phyloP scores from a whole-genome alignment of 805 yeast species.

The Barnettozyma sucrosica region DNA sequence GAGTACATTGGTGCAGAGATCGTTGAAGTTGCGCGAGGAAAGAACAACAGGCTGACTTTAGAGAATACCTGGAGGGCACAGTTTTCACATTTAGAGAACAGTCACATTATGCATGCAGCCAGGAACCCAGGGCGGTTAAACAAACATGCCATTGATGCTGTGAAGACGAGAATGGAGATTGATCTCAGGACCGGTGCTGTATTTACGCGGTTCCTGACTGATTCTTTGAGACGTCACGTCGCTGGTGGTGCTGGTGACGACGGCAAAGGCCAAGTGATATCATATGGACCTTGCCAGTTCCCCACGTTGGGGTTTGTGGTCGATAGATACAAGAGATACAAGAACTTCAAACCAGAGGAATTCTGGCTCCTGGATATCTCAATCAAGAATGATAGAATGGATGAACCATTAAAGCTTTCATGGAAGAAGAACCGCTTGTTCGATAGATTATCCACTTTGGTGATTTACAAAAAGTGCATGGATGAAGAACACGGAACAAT shows the following conservation, averaged over 20 bases:
- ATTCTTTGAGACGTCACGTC: slow-evolving; percentile 29
- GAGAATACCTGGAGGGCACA: slow-evolving; percentile 63
- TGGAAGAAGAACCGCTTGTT: slow-evolving; percentile 75
- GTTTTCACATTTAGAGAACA: slow-evolving; percentile 80
- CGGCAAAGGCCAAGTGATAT: slow-evolving; percentile 25
- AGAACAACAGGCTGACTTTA: slow-evolving; percentile 38
- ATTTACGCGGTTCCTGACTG: slow-evolving; percentile 75
- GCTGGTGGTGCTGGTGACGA: not conserved
- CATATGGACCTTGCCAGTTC: slow-evolving; percentile 93
- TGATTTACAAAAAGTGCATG: slow-evolving; percentile 66
- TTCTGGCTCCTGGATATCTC: slow-evolving; percentile 71
- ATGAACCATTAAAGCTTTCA: slow-evolving; percentile 36
- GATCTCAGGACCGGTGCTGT: slow-evolving; percentile 88
- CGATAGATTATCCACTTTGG: slow-evolving; percentile 60
- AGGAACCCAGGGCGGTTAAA: slow-evolving; percentile 58
- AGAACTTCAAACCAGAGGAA: slow-evolving; percentile 64
- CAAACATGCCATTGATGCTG: slow-evolving; percentile 72
- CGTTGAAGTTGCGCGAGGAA: slow-evolving; percentile 55
- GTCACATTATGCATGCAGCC: slow-evolving; percentile 74
- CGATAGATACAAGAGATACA: slow-evolving; percentile 76
- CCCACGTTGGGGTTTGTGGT: slow-evolving; percentile 97
- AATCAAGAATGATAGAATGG: slow-evolving; percentile 30
- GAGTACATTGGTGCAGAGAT: slow-evolving; percentile 89
- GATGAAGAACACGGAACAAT: slow-evolving; percentile 46
- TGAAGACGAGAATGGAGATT: slow-evolving; percentile 75